Evolutionary conservation across 345 rosid species (phyloP), one percentile per base, ranked within the genome.

Genomic region (Populus pruinosa): DNA sequence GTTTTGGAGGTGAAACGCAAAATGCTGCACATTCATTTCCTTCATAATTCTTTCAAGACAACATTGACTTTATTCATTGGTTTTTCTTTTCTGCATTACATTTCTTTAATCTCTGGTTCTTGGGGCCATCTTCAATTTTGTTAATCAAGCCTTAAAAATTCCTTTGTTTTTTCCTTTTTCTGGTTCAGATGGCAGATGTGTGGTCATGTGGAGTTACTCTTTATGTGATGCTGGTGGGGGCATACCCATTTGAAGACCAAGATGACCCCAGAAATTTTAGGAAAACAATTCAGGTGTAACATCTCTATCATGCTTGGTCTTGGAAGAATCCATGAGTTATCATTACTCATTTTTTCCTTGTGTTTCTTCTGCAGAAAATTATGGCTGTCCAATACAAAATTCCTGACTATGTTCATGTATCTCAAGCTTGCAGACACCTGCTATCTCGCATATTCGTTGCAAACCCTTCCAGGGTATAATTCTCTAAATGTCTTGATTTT

Each of bases 191-290:
- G 85, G 98, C 98, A 50, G 98, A 94, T 88, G 93, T 94, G 59
- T 94, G 98, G 98, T 94, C 98, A 13, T 94, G 98, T 70, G 97
- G 98, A 77, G 98, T 94, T 74, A 94, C 97, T 73, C 93, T 94
- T 36, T 94, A 92, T 78, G 97, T 94, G 27, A 94, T 94, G 98
- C 79, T 94, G 76, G 96, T 94, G 69, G 98, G 98, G 64, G 96
- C 92, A 56, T 94, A 94, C 82, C 98, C 98, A 29, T 94, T 94
- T 78, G 98, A 94, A 79, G 98, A 94, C 84, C 94, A 89, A 44
- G 80, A 86, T 69, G 98, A 94, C 81, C 97, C 98, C 14, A 89
- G 86, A 76, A 92, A 94, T 89, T 91, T 92, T 83, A 87, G 97
- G 83, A 94, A 90, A 86, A 92, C 98, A 67, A 92, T 94, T 78